Evolutionary conservation across 352 stramenopile species (phyloP), one percentile per base, ranked within the genome.

Genomic region (Globisporangium iwayamae): DNA sequence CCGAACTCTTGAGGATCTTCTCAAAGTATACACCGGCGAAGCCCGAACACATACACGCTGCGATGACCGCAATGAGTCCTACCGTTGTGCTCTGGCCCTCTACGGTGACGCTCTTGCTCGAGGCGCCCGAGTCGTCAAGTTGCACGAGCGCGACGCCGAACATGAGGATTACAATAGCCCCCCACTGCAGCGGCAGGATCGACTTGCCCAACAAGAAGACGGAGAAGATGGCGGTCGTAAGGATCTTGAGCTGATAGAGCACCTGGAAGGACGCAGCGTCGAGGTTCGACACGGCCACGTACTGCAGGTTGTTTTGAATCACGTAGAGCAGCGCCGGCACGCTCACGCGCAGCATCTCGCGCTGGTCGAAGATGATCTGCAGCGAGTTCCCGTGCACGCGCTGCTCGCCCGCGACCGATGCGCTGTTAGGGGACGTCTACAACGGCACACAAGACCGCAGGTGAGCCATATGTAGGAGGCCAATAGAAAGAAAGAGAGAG

Each of bases 231-330:
- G 86, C 84, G 9, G 86, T 95, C 13, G 86, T 93, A 36, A 93
- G 73, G 72, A 95, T 95, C 74, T 95, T 95, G 70, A 95, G 81
- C 73, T 95, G 86, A 74, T 91, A 92, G 52, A 91, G 78, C 66
- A 94, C 76, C 64, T 94, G 85, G 64, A 92, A 94, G 13, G 81
- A 81, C 46, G 83, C 76, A 6, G 85, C 83, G 58, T 94, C 86
- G 55, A 94, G 72, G 63, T 94, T 92, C 50, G 85, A 90, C 39
- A 83, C 82, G 14, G 86, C 83, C 28, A 93, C 74, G 58, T 93
- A 91, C 72, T 92, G 83, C 41, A 94, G 65, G 56, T 92, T 94
- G 78, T 94, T 94, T 64, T 93, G 86, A 45, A 93, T 72, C 18
- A 92, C 81, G 63, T 94, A 94, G 16, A 94, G 76, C 67, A 90